These are phyloP conservation scores for Hypoxylon intermedium DNA, from an alignment of 495 filamentous ascomycete genomes.

Conservation along the genomic window DNA sequence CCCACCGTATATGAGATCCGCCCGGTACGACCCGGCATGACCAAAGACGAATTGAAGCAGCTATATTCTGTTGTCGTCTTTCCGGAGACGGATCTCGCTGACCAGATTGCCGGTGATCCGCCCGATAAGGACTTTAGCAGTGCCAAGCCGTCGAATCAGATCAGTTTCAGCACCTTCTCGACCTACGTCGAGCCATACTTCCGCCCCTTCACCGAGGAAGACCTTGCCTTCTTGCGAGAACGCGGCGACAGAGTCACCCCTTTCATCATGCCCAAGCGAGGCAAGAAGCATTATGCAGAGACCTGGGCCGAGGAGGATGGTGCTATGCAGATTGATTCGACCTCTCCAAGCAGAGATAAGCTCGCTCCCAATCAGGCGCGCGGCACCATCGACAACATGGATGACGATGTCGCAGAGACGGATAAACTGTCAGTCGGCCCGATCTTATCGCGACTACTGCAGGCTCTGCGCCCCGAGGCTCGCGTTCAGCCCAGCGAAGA, in stretches of 20 bases:
- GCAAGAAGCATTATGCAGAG: conserved; percentile 83
- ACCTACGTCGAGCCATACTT: conserved; percentile 90
- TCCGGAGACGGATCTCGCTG: conserved; percentile 76
- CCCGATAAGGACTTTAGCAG: conserved; percentile 95
- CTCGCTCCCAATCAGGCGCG: conserved; percentile 80
- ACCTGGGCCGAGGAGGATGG: conserved; percentile 95
- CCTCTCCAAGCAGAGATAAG: conserved; percentile 63
- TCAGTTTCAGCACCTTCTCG: conserved; percentile 86
- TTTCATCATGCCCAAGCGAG: conserved; percentile 85
- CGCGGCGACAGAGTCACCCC: conserved; percentile 81
- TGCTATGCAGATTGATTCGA: conserved; percentile 69
- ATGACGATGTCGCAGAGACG: conserved; percentile 82
- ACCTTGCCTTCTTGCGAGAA: conserved; percentile 91
- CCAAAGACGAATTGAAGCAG: conserved; percentile 78
- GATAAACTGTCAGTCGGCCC: conserved; percentile 92
- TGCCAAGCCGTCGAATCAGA: conserved; percentile 91
- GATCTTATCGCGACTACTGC: conserved; percentile 79
- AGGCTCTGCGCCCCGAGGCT: conserved; percentile 82
- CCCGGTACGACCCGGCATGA: conserved; percentile 72
- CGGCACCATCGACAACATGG: conserved; percentile 82
- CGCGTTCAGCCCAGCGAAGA: conserved; percentile 67
- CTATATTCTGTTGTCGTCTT: conserved; percentile 88
- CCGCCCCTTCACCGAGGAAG: conserved; percentile 88
- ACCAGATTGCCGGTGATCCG: conserved; percentile 84
- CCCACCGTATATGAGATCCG: conserved; percentile 95